Percentiles rank a stretch among this genome's conserved stretches.
These are phyloP conservation scores for Butyriboletus loyo DNA, from an alignment of 768 basidiomycete genomes.

Conservation along the genomic window DNA sequence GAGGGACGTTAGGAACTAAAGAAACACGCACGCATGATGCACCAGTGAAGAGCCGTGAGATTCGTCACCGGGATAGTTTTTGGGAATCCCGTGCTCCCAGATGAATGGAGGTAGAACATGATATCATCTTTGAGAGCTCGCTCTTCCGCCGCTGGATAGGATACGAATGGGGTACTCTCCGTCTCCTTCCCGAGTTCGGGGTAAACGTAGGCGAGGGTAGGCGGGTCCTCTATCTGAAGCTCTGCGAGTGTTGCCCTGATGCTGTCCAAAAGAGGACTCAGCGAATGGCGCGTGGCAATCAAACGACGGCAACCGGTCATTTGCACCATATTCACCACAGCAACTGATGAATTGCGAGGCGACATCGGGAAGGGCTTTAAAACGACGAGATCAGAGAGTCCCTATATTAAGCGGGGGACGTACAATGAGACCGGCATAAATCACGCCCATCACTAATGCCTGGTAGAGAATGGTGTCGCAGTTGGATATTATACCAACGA, in stretches of 20 bases:
- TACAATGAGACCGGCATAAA: slow-evolving; percentile 18
- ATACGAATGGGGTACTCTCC: not conserved
- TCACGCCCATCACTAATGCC: slow-evolving; percentile 36
- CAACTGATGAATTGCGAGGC: slow-evolving; percentile 36
- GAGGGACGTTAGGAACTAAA: not conserved
- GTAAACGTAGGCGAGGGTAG: slow-evolving; percentile 8
- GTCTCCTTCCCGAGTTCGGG: slow-evolving; percentile 6
- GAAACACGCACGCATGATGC: slow-evolving; percentile 28
- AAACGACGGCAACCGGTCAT: slow-evolving; percentile 39
- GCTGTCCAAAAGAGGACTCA: slow-evolving; percentile 29
- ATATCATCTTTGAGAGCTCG: slow-evolving; percentile 16
- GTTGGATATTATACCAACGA: slow-evolving; percentile 38
- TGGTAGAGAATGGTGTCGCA: slow-evolving; percentile 43
- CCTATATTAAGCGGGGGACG: too few species aligned
- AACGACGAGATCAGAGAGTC: too few species aligned
- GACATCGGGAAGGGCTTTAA: slow-evolving; percentile 37
- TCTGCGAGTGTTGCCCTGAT: slow-evolving; percentile 30
- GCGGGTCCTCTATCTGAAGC: slow-evolving; percentile 15
- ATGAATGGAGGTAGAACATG: slow-evolving; percentile 44
- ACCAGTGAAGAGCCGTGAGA: slow-evolving; percentile 32
- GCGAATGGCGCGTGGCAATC: slow-evolving; percentile 32
- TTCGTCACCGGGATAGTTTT: slow-evolving; percentile 40
- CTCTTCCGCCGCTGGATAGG: slow-evolving; percentile 7
- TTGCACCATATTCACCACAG: slow-evolving; percentile 34
- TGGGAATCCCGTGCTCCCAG: slow-evolving; percentile 48